Percentiles rank a stretch among this genome's conserved stretches.
Conservation (phyloP, 2,329 filamentous ascomycete species). For the Cladosporium halotolerans region DNA sequence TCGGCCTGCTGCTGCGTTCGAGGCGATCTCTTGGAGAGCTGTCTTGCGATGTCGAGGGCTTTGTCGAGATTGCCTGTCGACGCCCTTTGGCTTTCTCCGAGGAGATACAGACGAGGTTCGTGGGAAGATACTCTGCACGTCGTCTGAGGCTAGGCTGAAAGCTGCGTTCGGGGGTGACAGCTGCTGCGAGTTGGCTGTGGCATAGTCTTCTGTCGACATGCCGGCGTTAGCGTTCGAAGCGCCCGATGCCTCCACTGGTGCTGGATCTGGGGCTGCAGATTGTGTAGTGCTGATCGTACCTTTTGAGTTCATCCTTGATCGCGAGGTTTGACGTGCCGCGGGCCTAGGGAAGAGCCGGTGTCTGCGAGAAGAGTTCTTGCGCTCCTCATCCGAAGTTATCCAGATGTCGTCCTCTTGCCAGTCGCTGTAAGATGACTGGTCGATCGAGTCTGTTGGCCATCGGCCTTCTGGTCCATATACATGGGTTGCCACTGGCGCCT, state of each 20-base stretch:
- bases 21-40: conserved; percentile 9
- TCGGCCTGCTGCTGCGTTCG: conserved; percentile 12
- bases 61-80: not conserved
- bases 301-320: conserved; percentile 12
- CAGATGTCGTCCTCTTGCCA: conserved; percentile 25
- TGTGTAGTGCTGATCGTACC: conserved; percentile 18
- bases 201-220: conserved; percentile 18
- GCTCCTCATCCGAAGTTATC: conserved; percentile 25
- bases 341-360: conserved; percentile 12
- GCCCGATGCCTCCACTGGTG: too few relatives aligned
- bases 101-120: conserved; percentile 20
- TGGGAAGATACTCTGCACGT: conserved; percentile 25
- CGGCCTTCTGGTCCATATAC: not conserved
- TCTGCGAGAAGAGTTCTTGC: conserved; percentile 1
- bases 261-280: not conserved
- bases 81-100: not conserved
- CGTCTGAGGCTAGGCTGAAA: conserved; percentile 20
- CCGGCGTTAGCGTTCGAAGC: conserved; percentile 10
- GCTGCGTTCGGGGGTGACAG: conserved; percentile 11
- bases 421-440: conserved; percentile 10
- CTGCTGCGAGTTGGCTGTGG: conserved; percentile 15
- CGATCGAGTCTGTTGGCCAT: conserved; percentile 21
- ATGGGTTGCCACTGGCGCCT: not conserved
- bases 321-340: conserved; percentile 19
- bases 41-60: conserved; percentile 1